phyloP scores from a whole-genome alignment of 208 protist genomes.

The Wallacemonas sp. region DNA sequence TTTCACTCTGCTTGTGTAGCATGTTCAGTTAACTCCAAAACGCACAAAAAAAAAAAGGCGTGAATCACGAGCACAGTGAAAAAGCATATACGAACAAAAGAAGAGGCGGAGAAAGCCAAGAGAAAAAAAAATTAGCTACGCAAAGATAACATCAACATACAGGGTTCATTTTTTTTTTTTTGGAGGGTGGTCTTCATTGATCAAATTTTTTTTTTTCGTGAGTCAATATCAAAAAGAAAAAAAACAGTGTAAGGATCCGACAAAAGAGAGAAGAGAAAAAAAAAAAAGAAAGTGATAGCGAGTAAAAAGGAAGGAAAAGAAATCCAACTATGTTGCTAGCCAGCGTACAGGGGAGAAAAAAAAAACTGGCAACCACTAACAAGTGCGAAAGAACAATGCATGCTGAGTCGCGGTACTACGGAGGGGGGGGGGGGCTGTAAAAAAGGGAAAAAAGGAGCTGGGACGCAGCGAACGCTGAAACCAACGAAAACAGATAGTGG shows the following conservation, averaged over 20 bases:
- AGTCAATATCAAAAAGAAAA: background rate
- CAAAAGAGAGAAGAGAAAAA: background rate
- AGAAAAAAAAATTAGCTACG: conserved; percentile 17
- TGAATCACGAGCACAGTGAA: no score
- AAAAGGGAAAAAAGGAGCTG: no score
- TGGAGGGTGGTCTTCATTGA: background rate
- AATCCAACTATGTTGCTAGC: conserved; percentile 18
- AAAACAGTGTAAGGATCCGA: conserved; percentile 16
- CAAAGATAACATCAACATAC: conserved; percentile 3
- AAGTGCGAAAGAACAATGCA: background rate
- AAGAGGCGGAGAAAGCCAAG: background rate
- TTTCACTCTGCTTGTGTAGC: no score
- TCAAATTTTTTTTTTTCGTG: no score
- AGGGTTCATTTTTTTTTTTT: conserved; percentile 21
- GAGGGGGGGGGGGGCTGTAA: no score
- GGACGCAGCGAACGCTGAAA: no score
- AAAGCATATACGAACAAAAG: background rate
- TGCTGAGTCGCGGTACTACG: no score
- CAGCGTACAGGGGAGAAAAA: conserved; percentile 17
- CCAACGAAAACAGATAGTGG: no score
- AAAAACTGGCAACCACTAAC: conserved; percentile 5
- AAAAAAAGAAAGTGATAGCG: background rate
- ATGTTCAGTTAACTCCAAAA: no score
- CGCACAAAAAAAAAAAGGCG: no score
- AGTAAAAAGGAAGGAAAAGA: conserved; percentile 13